Conservation (phyloP, 306 rosid species). For the Crotalaria pallida region DNA sequence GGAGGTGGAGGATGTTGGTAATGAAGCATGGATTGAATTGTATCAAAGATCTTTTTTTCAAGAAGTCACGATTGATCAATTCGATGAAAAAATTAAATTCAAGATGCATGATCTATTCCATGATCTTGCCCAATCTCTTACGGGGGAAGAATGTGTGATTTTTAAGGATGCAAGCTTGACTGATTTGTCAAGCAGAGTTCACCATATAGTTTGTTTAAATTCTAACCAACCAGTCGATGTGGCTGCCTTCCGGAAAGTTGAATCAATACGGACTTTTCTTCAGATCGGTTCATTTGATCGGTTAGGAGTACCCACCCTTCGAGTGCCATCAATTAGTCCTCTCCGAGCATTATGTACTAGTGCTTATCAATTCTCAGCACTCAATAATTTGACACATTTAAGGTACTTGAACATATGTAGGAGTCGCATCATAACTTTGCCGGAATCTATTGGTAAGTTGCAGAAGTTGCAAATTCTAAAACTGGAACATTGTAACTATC, state of each 20-base stretch:
- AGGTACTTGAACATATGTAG: not conserved
- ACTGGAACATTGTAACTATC: rapidly evolving
- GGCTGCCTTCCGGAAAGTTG: not conserved
- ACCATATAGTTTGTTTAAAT: too few relatives aligned
- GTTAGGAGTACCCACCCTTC: too few relatives aligned
- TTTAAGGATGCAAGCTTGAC: too few relatives aligned
- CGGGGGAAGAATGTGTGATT: too few relatives aligned
- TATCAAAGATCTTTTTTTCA: too few relatives aligned
- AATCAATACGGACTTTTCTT: not conserved
- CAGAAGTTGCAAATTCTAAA: not conserved
- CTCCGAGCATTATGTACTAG: not conserved
- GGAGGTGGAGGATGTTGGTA: not conserved
- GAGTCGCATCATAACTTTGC: not conserved
- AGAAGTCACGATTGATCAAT: too few relatives aligned
- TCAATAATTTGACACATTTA: not conserved
- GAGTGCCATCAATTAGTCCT: not conserved
- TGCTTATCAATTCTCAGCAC: not conserved
- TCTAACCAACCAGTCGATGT: not conserved
- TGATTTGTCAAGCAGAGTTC: too few relatives aligned
- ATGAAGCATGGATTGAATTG: too few relatives aligned
- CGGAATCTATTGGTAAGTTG: not conserved
- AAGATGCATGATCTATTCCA: too few relatives aligned
- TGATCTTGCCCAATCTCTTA: too few relatives aligned
- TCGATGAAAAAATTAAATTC: too few relatives aligned
- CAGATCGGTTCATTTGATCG: too few relatives aligned